Percentiles rank a stretch among this genome's conserved stretches.
Conservation (phyloP, 148 eudicot genomes). For the Rhododendron vialii region DNA sequence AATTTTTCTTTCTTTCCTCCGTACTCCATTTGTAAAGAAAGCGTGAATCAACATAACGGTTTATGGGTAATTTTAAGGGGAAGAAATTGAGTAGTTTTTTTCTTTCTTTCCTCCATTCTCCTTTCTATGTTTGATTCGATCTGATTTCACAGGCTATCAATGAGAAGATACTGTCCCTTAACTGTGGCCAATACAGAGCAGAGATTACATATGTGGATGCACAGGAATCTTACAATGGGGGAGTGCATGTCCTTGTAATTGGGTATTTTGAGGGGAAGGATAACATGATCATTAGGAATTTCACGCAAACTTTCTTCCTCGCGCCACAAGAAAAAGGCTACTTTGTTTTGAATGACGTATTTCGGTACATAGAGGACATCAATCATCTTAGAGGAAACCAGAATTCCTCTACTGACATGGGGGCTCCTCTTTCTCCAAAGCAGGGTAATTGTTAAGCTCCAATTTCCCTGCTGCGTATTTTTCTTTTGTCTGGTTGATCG, state of each 20-base stretch:
- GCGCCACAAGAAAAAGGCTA: conserved; percentile 90
- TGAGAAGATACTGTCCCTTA: conserved; percentile 60
- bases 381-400: conserved; percentile 20
- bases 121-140: conserved; percentile 7
- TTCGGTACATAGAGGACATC: conserved; percentile 52
- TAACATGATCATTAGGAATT: conserved; percentile 32
- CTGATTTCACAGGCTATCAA: conserved; percentile 58
- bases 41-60: neutral
- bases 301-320: conserved; percentile 53
- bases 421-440: conserved; percentile 29
- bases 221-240: conserved; percentile 68
- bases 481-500: neutral
- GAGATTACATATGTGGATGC: conserved; percentile 81
- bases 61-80: neutral
- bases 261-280: conserved; percentile 59
- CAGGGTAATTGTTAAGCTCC: conserved; percentile 41
- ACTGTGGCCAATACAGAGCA: conserved; percentile 49
- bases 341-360: conserved; percentile 80
- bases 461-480: conserved; percentile 9
- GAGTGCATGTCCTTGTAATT: conserved; percentile 70
- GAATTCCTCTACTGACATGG: conserved; percentile 20
- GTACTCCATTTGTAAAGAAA: neutral
- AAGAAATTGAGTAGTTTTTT: neutral
- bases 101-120: too few relatives aligned
- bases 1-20: neutral